Base-by-base conservation (phyloP, 177 flowering plant genomes). In the Vitis hybrid region DNA sequence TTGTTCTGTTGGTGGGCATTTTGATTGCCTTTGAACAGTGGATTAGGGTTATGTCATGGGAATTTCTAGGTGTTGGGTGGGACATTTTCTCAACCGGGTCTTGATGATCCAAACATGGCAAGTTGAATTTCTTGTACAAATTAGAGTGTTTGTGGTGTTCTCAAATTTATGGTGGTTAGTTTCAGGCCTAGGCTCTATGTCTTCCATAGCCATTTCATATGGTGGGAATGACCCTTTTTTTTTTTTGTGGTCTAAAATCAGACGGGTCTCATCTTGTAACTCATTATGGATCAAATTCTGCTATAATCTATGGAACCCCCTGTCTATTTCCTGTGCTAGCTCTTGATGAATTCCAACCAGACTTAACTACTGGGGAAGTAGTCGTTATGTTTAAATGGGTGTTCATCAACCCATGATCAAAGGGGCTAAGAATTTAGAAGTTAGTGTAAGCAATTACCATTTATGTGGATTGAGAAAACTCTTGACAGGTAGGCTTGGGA, bases 281-380 rank as follows among this genome's bases (percentile, higher is more conserved):
- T 45, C 91, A 98, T 70, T 89, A 85, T 70, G 99, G 98, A 32
- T 80, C 94, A 14, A 94, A 91, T 75, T 80, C 96, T 18, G 90
- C 96, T 68, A 80, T 95, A 54, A 78, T 85, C 6, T 87, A 85
- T 76, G 91, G 87, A 67, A 85, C 89, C 2, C 2, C 99, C 99
- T 13, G 49, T 76, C 39, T 84, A 80, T 67, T 79, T 88, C 61
- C 77, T 93, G 1, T 94, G 99, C 80, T 98, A 98, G 15, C 91
- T 95, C 62, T 61, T 89, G 12, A 49, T 88, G 81, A 82, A 77
- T n/a, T 81, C 89, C 1, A 78, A 70, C 65, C 96, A 89, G 45
- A 97, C 99, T n/a, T 95, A 89, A 89, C 69, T 95, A 98, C 73
- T 95, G 99, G 99, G 99, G 99, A 23, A 89, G 82, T 72, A 90